Evolutionary conservation across 148 eudicot species (phyloP).

Genomic region (Chenopodium album): DNA sequence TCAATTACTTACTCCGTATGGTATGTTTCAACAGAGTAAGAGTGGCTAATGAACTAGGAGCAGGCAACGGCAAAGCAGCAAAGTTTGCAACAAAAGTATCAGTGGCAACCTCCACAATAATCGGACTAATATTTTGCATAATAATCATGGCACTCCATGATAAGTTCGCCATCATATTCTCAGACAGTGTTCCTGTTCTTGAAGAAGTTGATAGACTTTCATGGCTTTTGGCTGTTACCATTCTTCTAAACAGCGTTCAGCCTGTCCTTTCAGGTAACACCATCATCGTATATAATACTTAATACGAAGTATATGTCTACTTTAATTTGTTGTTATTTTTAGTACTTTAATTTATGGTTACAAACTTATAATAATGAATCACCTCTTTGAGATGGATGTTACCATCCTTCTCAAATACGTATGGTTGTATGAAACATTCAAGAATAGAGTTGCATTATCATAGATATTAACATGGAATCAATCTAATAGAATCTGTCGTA

Average conservation of each 20-base stretch:
- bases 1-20: too few species aligned
- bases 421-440: too few species aligned
- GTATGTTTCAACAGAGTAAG: slow-evolving; percentile 36
- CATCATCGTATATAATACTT: too few species aligned
- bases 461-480: too few species aligned
- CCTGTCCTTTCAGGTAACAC: slow-evolving; percentile 43
- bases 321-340: too few species aligned
- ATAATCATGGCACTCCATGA: slow-evolving; percentile 35
- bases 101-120: slow-evolving; percentile 37
- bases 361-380: too few species aligned
- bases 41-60: slow-evolving; percentile 48
- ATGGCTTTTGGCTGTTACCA: slow-evolving; percentile 42
- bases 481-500: too few species aligned
- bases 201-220: slow-evolving; percentile 37
- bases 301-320: too few species aligned
- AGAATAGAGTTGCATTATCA: too few species aligned
- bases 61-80: slow-evolving; percentile 48
- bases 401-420: too few species aligned
- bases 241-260: slow-evolving; percentile 48
- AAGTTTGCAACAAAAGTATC: slow-evolving; percentile 46
- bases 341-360: too few species aligned
- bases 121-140: slow-evolving; percentile 40
- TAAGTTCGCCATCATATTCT: slow-evolving; percentile 32
- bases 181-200: slow-evolving; percentile 32
- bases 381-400: too few species aligned